Evolutionary conservation across 1,284 basidiomycete genomes (phyloP).

Genomic region (Puccinia triticina): DNA sequence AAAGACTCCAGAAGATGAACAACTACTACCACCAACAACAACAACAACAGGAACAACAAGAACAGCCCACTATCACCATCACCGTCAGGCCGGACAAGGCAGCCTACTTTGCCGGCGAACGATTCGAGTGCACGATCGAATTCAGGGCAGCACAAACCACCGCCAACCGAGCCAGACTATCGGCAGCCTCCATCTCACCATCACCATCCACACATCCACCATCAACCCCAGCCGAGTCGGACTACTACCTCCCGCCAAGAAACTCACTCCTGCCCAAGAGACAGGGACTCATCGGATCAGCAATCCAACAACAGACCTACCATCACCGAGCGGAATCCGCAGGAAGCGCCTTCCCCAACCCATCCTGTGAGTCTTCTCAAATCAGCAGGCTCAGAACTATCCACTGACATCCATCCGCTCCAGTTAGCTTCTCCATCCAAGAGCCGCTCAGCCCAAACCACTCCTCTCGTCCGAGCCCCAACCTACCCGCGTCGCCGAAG

Average conservation of each 20-base stretch:
- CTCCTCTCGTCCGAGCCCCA: too few species aligned
- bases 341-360: background rate
- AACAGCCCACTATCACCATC: background rate
- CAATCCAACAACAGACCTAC: background rate
- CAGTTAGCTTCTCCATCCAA: background rate
- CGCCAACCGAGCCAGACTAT: background rate
- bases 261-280: background rate
- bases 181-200: background rate
- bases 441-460: background rate
- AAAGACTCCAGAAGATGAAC: too few species aligned
- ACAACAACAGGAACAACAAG: too few species aligned
- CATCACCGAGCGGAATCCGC: background rate
- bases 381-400: background rate
- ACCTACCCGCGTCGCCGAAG: background rate
- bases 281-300: background rate
- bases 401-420: background rate
- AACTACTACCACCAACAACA: too few species aligned
- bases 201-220: background rate
- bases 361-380: background rate
- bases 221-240: too few species aligned
- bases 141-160: background rate
- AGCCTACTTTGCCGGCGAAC: constrained; percentile 48
- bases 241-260: background rate
- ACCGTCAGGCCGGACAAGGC: constrained; percentile 20
- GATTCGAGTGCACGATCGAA: constrained; percentile 28